These are phyloP conservation scores for Verticillium tricorpus DNA, from an alignment of 2,329 filamentous ascomycete genomes.

Conservation along the genomic window DNA sequence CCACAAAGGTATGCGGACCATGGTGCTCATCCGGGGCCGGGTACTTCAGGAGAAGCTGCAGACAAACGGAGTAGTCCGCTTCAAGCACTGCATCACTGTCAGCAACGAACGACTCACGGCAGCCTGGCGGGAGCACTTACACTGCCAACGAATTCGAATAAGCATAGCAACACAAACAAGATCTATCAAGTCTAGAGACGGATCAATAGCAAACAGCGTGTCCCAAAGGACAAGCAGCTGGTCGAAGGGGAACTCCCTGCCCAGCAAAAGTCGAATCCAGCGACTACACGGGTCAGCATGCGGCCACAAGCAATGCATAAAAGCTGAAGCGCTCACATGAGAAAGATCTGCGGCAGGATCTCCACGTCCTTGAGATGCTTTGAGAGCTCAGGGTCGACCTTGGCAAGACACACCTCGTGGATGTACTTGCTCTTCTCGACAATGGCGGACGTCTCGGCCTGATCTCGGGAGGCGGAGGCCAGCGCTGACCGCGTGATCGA, in stretches of 20 bases:
- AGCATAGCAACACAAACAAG: slow-evolving; percentile 94
- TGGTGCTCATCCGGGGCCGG: slow-evolving; percentile 59
- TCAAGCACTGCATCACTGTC: slow-evolving; percentile 59
- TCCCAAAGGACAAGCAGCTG: slow-evolving; percentile 87
- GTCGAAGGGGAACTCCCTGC: slow-evolving; percentile 86
- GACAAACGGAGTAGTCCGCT: slow-evolving; percentile 80
- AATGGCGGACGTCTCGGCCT: slow-evolving; percentile 57
- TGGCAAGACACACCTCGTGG: slow-evolving; percentile 74
- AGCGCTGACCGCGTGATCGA: slow-evolving; percentile 16
- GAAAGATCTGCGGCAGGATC: slow-evolving; percentile 91
- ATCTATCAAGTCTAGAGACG: slow-evolving; percentile 75
- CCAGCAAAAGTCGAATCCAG: slow-evolving; percentile 91
- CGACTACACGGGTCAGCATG: slow-evolving; percentile 47
- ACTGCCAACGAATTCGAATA: slow-evolving; percentile 82
- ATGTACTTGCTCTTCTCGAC: slow-evolving; percentile 82
- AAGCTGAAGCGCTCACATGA: slow-evolving; percentile 62
- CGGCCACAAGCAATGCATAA: background rate
- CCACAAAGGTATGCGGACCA: slow-evolving; percentile 73
- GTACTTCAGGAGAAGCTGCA: slow-evolving; percentile 81
- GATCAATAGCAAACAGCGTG: slow-evolving; percentile 80
- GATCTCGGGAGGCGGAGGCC: slow-evolving; percentile 15
- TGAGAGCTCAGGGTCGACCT: slow-evolving; percentile 78
- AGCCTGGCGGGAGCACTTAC: slow-evolving; percentile 44
- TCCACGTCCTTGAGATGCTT: slow-evolving; percentile 78
- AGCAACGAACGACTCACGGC: slow-evolving; percentile 10